Percentiles rank a stretch among this genome's conserved stretches.
These are phyloP conservation scores for Sporothrix dimorphospora DNA, from an alignment of 2,329 filamentous ascomycete genomes.

Conservation along the genomic window DNA sequence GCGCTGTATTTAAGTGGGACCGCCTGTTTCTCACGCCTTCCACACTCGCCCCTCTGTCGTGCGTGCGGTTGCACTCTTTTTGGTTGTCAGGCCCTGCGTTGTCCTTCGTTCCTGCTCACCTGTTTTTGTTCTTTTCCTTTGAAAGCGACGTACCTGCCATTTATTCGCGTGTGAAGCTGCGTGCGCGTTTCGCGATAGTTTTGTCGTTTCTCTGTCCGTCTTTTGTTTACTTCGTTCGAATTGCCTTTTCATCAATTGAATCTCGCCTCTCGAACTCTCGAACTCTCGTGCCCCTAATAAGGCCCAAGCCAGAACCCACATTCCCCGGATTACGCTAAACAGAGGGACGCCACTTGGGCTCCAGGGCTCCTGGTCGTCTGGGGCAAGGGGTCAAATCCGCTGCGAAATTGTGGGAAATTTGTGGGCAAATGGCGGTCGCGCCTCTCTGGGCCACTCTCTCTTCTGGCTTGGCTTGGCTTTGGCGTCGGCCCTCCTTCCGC, in stretches of 20 bases:
- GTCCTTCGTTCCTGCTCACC: background rate
- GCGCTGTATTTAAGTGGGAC: background rate
- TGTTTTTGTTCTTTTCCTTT: background rate
- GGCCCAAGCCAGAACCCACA: constrained; percentile 19
- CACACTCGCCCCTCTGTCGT: constrained; percentile 8
- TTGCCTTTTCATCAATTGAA: background rate
- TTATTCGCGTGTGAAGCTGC: background rate
- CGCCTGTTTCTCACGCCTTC: background rate
- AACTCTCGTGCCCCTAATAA: background rate
- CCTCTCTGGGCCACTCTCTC: too few relatives aligned
- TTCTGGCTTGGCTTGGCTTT: constrained; percentile 11
- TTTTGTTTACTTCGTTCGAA: background rate
- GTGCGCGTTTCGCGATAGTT: background rate
- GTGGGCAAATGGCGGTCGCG: constrained; percentile 9
- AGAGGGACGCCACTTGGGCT: constrained; percentile 6
- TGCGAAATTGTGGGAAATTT: constrained; percentile 6
- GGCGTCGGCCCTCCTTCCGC: background rate
- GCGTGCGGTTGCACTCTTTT: background rate
- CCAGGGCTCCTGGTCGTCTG: background rate
- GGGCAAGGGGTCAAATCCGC: constrained; percentile 14
- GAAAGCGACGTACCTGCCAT: background rate
- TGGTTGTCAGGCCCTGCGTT: background rate
- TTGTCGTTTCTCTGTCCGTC: background rate
- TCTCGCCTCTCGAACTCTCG: background rate
- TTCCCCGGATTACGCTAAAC: constrained; percentile 28